phyloP scores from a whole-genome alignment of 2,329 filamentous ascomycete genomes.

The Diaporthe sp. region DNA sequence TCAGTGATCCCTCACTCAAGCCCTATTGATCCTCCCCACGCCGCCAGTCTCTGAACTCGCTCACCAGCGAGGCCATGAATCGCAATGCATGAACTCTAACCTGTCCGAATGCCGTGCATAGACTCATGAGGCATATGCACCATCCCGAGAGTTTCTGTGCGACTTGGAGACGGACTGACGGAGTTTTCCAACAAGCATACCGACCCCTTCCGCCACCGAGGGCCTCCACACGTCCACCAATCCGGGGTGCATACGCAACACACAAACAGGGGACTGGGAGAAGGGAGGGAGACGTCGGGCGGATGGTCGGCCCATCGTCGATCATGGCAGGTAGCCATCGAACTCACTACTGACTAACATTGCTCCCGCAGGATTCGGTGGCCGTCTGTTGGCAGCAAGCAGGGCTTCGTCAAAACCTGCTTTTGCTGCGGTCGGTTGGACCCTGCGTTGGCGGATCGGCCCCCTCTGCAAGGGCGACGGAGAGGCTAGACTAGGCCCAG shows the following conservation, averaged over 20 bases:
- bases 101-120: neutral
- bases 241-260: neutral
- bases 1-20: neutral
- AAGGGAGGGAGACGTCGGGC: neutral
- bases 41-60: no score
- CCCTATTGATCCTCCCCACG: neutral
- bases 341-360: neutral
- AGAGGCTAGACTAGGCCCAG: neutral
- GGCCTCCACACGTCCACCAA: neutral
- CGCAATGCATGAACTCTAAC: conserved; percentile 1
- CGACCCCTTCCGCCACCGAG: neutral
- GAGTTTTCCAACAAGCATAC: neutral
- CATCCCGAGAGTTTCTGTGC: conserved; percentile 10
- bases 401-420: neutral
- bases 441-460: conserved; percentile 22
- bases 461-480: conserved; percentile 28
- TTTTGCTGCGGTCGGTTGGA: neutral
- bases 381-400: neutral
- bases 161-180: neutral
- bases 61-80: neutral
- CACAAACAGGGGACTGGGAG: neutral
- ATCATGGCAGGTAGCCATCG: neutral
- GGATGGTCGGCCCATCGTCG: neutral
- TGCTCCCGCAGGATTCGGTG: neutral
- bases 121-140: neutral